A percentile compares a stretch with the other conserved stretches of the same genome.
Evolutionary conservation across 768 basidiomycete genomes (phyloP).

Genomic region (Tephrocybe sp.): DNA sequence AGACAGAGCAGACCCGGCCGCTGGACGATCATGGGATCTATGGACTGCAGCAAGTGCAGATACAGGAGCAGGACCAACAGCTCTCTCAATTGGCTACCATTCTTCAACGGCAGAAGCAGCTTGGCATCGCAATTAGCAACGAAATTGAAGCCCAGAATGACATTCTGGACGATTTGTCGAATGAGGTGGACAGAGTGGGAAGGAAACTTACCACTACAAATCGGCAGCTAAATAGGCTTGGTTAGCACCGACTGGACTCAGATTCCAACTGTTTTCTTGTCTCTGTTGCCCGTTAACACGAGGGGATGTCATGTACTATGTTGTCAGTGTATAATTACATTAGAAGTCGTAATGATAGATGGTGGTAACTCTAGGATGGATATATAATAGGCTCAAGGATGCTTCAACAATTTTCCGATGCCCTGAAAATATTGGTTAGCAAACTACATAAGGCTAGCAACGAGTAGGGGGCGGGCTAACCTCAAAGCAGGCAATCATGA

Average conservation of each 20-base stretch:
- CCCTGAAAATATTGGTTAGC: conserved; percentile 39
- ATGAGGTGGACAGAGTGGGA: conserved; percentile 75
- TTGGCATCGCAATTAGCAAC: conserved; percentile 81
- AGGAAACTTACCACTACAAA: conserved; percentile 77
- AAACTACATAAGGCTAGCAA: background rate
- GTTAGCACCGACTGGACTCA: conserved; percentile 30
- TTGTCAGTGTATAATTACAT: conserved; percentile 15
- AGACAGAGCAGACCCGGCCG: conserved; percentile 84
- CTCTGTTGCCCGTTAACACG: background rate
- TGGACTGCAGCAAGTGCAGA: conserved; percentile 74
- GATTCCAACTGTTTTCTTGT: background rate
- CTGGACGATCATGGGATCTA: conserved; percentile 82
- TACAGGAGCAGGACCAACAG: conserved; percentile 82
- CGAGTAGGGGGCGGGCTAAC: conserved; percentile 35
- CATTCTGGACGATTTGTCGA: conserved; percentile 73
- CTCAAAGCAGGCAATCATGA: conserved; percentile 98
- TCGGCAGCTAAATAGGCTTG: conserved; percentile 78
- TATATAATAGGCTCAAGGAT: conserved; percentile 19
- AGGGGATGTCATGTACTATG: conserved; percentile 12
- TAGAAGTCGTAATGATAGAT: conserved; percentile 11
- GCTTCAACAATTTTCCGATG: conserved; percentile 51
- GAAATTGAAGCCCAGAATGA: conserved; percentile 87
- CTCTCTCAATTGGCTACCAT: conserved; percentile 79
- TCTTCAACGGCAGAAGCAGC: conserved; percentile 77
- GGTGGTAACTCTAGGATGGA: conserved; percentile 13